Percentiles rank a stretch among this genome's conserved stretches.
These are phyloP conservation scores for Thoreauomyces humboldtii DNA, from an alignment of 192 early-diverging fungal genomes.

Conservation along the genomic window DNA sequence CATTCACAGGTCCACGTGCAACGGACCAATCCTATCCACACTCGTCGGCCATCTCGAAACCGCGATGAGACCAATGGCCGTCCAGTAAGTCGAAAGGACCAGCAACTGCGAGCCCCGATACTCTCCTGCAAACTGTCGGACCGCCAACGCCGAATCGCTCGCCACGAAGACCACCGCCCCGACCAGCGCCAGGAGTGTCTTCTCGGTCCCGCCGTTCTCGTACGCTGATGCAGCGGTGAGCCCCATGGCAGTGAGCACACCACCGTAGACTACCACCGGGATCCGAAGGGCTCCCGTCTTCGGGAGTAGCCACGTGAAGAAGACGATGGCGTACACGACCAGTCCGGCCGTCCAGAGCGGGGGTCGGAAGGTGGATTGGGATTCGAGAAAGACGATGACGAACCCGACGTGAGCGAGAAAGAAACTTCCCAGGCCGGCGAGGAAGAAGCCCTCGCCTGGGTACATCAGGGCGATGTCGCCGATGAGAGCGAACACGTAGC, in stretches of 20 bases:
- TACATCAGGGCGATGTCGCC: slow-evolving; percentile 1
- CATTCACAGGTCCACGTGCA: too few species aligned
- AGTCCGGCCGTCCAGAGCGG: not conserved
- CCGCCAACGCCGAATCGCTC: not conserved
- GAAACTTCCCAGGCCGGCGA: not conserved
- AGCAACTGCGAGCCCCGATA: not conserved
- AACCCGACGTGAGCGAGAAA: slow-evolving; percentile 1
- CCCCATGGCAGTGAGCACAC: not conserved
- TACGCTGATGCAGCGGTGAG: not conserved
- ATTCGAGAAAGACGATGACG: not conserved
- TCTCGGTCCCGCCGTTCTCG: not conserved
- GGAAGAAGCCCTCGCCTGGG: not conserved
- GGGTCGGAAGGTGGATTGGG: not conserved
- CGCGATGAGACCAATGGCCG: not conserved
- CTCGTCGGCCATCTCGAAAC: not conserved
- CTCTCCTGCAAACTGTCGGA: not conserved
- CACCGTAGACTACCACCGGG: not conserved
- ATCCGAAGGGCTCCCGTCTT: not conserved
- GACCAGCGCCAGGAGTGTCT: not conserved
- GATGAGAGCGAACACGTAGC: not conserved
- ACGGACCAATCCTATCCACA: too few species aligned
- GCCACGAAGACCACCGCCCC: not conserved
- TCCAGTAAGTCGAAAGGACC: not conserved
- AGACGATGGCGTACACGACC: not conserved
- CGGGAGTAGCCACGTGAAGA: not conserved